Evolutionary conservation across 2,329 filamentous ascomycete species (phyloP).

Genomic region (Zasmidium cellare): DNA sequence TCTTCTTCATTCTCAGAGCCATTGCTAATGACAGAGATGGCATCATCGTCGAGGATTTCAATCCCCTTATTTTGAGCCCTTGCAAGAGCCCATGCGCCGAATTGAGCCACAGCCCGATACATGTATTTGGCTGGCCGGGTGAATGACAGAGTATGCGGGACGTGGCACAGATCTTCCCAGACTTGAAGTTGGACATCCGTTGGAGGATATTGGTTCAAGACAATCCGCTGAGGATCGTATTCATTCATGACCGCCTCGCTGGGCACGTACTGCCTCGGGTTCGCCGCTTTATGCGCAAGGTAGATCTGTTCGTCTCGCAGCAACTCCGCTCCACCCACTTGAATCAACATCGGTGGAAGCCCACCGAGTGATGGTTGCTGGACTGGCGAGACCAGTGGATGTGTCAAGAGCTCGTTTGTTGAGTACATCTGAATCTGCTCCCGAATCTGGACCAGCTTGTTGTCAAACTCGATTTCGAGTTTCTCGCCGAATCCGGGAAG

Average conservation of each 20-base stretch:
- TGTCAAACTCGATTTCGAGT: conserved; percentile 70
- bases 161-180: conserved; percentile 94
- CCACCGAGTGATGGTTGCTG: conserved; percentile 88
- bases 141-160: conserved; percentile 89
- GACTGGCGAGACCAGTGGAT: conserved; percentile 86
- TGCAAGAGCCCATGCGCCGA: conserved; percentile 87
- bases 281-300: conserved; percentile 88
- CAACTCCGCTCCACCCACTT: conserved; percentile 85
- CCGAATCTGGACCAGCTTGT: conserved; percentile 69
- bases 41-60: conserved; percentile 77
- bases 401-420: conserved; percentile 79
- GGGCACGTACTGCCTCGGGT: conserved; percentile 75
- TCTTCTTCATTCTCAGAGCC: conserved; percentile 33
- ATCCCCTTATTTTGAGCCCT: conserved; percentile 77
- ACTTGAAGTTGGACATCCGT: conserved; percentile 93
- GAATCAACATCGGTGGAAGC: conserved; percentile 80
- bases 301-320: conserved; percentile 94
- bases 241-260: conserved; percentile 63
- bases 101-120: conserved; percentile 89
- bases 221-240: conserved; percentile 55
- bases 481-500: conserved; percentile 32
- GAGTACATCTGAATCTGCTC: conserved; percentile 91
- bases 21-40: conserved; percentile 73
- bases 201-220: conserved; percentile 68
- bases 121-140: conserved; percentile 95